These are phyloP conservation scores for Hanseniaspora clermontiae DNA, from an alignment of 805 yeast genomes.

Conservation along the genomic window DNA sequence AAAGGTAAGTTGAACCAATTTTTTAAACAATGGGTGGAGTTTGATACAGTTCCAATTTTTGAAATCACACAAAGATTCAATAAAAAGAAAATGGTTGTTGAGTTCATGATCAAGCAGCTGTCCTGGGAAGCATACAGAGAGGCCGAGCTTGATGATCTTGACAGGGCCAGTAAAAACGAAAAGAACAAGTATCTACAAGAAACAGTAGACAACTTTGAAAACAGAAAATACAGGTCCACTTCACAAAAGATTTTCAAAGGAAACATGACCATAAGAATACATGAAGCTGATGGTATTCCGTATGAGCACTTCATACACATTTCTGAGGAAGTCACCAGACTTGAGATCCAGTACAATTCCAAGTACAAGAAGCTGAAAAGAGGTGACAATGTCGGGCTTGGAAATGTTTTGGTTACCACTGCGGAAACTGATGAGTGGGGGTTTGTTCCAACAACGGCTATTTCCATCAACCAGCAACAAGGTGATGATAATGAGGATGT, in stretches of 20 bases:
- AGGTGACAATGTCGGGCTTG: constrained; percentile 24
- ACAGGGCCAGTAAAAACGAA: constrained; percentile 16
- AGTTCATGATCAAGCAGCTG: constrained; percentile 84
- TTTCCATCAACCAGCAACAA: constrained; percentile 4
- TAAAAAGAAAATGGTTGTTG: constrained; percentile 84
- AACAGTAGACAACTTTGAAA: neutral
- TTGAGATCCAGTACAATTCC: constrained; percentile 91
- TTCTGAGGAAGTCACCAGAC: constrained; percentile 69
- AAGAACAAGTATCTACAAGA: neutral
- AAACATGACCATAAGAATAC: constrained; percentile 92
- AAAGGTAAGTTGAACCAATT: constrained; percentile 70
- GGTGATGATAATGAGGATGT: constrained; percentile 21
- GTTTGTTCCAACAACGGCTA: neutral
- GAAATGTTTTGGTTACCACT: constrained; percentile 25
- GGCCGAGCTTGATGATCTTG: constrained; percentile 29
- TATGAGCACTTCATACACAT: constrained; percentile 93
- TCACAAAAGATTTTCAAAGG: constrained; percentile 52
- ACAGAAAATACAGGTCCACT: neutral
- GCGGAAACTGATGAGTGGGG: constrained; percentile 21
- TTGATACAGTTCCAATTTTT: constrained; percentile 79
- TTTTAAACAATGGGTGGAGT: constrained; percentile 87
- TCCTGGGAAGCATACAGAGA: constrained; percentile 37
- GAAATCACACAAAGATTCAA: constrained; percentile 84
- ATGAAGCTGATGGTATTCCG: constrained; percentile 97
- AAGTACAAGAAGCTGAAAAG: constrained; percentile 70